Percentiles rank a stretch among this genome's conserved stretches.
Conservation (phyloP, 2,329 filamentous ascomycete species). For the Fusarium drepaniforme region DNA sequence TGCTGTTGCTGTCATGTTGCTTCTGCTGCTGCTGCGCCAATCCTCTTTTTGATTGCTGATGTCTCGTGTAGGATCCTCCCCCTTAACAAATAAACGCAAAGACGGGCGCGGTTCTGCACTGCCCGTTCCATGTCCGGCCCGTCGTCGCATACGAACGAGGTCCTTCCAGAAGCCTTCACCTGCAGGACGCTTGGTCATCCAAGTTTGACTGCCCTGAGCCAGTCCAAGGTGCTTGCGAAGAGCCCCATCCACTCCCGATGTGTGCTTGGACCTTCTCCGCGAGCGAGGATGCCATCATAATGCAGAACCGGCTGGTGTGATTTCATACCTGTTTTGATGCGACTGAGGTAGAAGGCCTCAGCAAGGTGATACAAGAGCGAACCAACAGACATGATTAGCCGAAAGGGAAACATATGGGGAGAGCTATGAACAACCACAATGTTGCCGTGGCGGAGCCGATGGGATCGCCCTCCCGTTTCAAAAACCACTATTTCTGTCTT, state of each 20-base stretch:
- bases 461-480: constrained; percentile 23
- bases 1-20: constrained; percentile 19
- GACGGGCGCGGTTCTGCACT: constrained; percentile 21
- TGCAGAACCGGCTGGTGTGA: constrained; percentile 17
- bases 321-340: constrained; percentile 18
- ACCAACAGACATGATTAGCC: constrained; percentile 33
- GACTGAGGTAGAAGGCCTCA: constrained; percentile 22
- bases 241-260: constrained; percentile 17
- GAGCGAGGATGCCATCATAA: constrained; percentile 12
- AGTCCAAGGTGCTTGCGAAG: constrained; percentile 16
- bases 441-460: constrained; percentile 24
- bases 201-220: constrained; percentile 32
- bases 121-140: constrained; percentile 26
- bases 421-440: constrained; percentile 36
- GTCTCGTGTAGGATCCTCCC: constrained; percentile 23
- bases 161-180: constrained; percentile 42
- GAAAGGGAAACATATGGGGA: constrained; percentile 24
- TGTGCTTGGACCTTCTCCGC: constrained; percentile 16
- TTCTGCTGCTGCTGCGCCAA: constrained; percentile 32
- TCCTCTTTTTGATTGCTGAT: constrained; percentile 43
- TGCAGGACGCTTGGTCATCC: constrained; percentile 29
- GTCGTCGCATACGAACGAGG: constrained; percentile 26
- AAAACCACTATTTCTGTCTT: constrained; percentile 18
- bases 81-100: constrained; percentile 28
- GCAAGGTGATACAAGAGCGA: constrained; percentile 34